Percentiles rank a stretch among this genome's conserved stretches.
phyloP scores from a whole-genome alignment of 2,329 filamentous ascomycete species.

The Hansfordia pulvinata region DNA sequence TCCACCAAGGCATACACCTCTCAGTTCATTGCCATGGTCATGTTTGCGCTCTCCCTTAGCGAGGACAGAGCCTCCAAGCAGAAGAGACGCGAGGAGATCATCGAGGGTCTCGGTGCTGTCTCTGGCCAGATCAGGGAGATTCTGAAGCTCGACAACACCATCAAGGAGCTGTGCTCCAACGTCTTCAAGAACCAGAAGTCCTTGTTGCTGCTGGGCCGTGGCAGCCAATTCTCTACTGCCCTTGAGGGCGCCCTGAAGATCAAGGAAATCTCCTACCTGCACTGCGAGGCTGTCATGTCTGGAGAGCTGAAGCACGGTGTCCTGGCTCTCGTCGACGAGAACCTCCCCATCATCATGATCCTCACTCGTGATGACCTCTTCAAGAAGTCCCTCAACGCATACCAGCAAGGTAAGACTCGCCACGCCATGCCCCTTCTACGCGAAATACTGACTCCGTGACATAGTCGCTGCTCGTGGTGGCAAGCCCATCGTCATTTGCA shows the following conservation, averaged over 20 bases:
- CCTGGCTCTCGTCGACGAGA: slow-evolving; percentile 91
- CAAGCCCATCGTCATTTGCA: slow-evolving; percentile 98
- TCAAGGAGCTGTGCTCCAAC: slow-evolving; percentile 87
- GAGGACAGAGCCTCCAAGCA: slow-evolving; percentile 95
- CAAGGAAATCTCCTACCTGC: slow-evolving; percentile 99
- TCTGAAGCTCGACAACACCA: slow-evolving; percentile 78
- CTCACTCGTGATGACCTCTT: slow-evolving; percentile 92
- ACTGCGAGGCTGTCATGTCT: slow-evolving; percentile 99
- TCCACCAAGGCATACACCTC: slow-evolving; percentile 99
- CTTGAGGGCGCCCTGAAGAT: slow-evolving; percentile 98
- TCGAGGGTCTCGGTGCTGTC: slow-evolving; percentile 78
- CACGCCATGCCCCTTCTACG: too few species aligned
- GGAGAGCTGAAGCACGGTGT: slow-evolving; percentile 99
- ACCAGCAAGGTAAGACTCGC: slow-evolving; percentile 89
- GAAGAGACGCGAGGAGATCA: slow-evolving; percentile 85
- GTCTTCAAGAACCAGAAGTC: slow-evolving; percentile 97
- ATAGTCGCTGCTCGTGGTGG: slow-evolving; percentile 87
- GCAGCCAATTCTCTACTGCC: slow-evolving; percentile 92
- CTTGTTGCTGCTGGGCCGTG: slow-evolving; percentile 81
- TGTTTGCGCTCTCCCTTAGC: slow-evolving; percentile 93
- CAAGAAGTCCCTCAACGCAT: slow-evolving; percentile 97
- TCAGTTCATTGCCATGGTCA: slow-evolving; percentile 98
- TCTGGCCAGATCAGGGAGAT: slow-evolving; percentile 88
- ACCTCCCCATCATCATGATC: slow-evolving; percentile 99
- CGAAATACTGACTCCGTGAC: too few species aligned